Evolutionary conservation across 2,329 filamentous ascomycete genomes (phyloP).

Genomic region (Ophiostoma sp.): DNA sequence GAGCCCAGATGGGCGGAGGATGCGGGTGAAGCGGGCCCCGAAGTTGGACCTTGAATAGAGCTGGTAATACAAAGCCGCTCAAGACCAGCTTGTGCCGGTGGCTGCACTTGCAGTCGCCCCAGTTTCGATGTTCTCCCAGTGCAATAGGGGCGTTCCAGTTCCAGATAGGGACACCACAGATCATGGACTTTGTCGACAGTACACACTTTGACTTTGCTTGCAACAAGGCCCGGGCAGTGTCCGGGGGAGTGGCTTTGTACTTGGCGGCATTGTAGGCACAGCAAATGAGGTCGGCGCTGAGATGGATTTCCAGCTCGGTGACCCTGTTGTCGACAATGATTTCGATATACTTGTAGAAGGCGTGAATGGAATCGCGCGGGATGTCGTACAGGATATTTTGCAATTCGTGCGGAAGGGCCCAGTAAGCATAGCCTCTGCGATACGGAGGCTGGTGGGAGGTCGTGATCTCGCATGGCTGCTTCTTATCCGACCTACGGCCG

Average conservation of each 20-base stretch:
- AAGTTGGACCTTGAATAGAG: too few species aligned
- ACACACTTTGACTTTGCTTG: background rate
- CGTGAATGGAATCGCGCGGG: background rate
- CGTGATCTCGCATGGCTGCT: background rate
- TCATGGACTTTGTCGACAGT: background rate
- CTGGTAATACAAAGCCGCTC: too few species aligned
- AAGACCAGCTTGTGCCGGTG: background rate
- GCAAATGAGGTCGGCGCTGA: background rate
- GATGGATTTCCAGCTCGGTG: background rate
- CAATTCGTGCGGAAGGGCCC: background rate
- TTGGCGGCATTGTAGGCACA: background rate
- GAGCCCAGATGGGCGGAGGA: too few species aligned
- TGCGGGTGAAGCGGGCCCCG: too few species aligned
- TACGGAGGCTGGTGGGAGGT: background rate
- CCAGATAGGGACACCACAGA: background rate
- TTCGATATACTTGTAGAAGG: background rate
- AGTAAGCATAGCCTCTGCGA: background rate
- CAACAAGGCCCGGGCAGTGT: background rate
- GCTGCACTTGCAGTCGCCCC: background rate
- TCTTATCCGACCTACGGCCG: background rate
- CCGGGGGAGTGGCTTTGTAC: background rate
- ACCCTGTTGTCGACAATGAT: background rate
- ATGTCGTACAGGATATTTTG: background rate
- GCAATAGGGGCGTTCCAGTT: background rate
- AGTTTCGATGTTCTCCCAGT: background rate